Evolutionary conservation across 2,329 filamentous ascomycete genomes (phyloP).

Genomic region (Pseudocercospora musae): DNA sequence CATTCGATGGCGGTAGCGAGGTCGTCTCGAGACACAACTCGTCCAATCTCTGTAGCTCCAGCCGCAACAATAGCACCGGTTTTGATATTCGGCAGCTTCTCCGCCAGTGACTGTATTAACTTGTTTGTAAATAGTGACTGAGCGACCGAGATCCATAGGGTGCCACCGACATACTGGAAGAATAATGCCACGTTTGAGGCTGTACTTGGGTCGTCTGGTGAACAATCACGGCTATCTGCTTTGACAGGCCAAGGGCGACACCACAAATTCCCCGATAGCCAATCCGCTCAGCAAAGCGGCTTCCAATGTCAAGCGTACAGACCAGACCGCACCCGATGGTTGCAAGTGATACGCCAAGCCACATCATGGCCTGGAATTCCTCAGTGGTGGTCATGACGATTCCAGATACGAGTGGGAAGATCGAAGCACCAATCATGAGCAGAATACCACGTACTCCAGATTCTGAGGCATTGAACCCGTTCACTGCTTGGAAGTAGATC

Average conservation of each 20-base stretch:
- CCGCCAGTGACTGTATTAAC: slow-evolving; percentile 39
- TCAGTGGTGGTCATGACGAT: slow-evolving; percentile 33
- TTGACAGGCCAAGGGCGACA: slow-evolving; percentile 31
- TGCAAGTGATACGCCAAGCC: slow-evolving; percentile 7
- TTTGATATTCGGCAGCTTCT: slow-evolving; percentile 40
- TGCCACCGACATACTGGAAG: slow-evolving; percentile 41
- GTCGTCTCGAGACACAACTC: slow-evolving; percentile 52
- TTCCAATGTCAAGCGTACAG: slow-evolving; percentile 24
- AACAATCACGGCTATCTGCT: slow-evolving; percentile 41
- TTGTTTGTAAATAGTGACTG: slow-evolving; percentile 43
- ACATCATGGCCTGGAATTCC: slow-evolving; percentile 18
- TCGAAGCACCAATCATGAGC: slow-evolving; percentile 42
- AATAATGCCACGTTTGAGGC: slow-evolving; percentile 40
- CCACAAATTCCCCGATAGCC: slow-evolving; percentile 35
- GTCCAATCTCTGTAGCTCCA: slow-evolving; percentile 55
- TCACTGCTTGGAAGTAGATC: slow-evolving; percentile 47
- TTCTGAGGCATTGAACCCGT: slow-evolving; percentile 41
- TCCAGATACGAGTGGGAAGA: slow-evolving; percentile 40
- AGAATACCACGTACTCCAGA: slow-evolving; percentile 48
- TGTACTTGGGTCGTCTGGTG: slow-evolving; percentile 36
- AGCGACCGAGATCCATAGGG: slow-evolving; percentile 41
- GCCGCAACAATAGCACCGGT: slow-evolving; percentile 40
- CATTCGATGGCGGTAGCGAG: slow-evolving; percentile 4
- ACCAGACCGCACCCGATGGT: slow-evolving; percentile 21
- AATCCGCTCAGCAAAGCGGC: slow-evolving; percentile 30